Conservation (phyloP, 345 rosid species). For the Acer negundo region DNA sequence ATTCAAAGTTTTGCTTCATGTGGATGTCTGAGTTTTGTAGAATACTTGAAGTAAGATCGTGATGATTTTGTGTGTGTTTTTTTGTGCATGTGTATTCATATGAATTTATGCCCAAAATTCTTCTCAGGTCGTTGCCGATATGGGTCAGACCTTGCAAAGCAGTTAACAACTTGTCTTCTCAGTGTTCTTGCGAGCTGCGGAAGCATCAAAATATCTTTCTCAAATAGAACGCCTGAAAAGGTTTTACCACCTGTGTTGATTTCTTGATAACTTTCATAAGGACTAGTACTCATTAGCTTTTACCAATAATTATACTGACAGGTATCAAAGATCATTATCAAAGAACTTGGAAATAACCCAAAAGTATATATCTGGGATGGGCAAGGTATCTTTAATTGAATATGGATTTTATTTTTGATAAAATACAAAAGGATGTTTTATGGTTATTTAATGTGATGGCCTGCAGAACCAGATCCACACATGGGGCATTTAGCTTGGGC, state of each 20-base stretch:
- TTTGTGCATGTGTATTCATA: constrained; percentile 12
- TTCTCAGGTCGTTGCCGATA: constrained; percentile 74
- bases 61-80: background rate
- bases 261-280: background rate
- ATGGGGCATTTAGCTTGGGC: constrained; percentile 99
- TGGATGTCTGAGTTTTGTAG: background rate
- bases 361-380: constrained; percentile 89
- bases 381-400: constrained; percentile 55
- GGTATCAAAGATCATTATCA: constrained; percentile 68
- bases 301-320: constrained; percentile 22
- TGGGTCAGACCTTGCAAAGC: constrained; percentile 83
- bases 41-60: constrained; percentile 2
- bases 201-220: constrained; percentile 81
- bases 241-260: constrained; percentile 36
- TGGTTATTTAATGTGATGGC: constrained; percentile 22
- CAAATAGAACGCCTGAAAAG: constrained; percentile 82
- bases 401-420: background rate
- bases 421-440: constrained; percentile 21
- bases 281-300: constrained; percentile 1
- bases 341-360: constrained; percentile 74
- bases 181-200: constrained; percentile 76
- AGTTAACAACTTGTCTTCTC: constrained; percentile 58
- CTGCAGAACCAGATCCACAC: constrained; percentile 84
- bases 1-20: background rate
- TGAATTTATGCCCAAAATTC: constrained; percentile 10